Conservation (phyloP, 148 eudicot genomes). For the Nepenthes gracilis region DNA sequence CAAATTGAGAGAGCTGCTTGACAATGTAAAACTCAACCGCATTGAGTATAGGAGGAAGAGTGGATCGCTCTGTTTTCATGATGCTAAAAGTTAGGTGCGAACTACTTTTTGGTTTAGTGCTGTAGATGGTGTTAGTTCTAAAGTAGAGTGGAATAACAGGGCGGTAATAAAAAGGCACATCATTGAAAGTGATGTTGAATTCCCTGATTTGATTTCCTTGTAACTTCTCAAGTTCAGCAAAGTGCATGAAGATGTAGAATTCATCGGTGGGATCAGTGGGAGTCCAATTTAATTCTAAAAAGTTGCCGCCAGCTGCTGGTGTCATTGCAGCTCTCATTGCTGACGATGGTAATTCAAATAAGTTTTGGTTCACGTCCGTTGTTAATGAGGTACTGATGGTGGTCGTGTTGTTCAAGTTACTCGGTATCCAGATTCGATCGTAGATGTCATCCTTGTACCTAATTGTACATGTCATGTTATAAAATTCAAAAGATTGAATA, state of each 20-base stretch:
- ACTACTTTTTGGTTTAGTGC: neutral
- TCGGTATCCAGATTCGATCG: slow-evolving; percentile 30
- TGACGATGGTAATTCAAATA: slow-evolving; percentile 6
- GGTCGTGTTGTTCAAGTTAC: neutral
- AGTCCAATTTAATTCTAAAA: neutral
- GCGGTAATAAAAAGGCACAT: neutral
- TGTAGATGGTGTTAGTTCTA: neutral
- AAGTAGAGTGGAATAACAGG: slow-evolving; percentile 10
- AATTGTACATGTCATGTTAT: neutral
- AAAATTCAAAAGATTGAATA: neutral
- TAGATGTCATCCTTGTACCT: slow-evolving; percentile 22
- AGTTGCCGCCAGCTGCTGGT: neutral
- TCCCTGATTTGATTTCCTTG: slow-evolving; percentile 14
- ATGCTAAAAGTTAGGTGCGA: slow-evolving; percentile 5
- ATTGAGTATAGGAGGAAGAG: slow-evolving; percentile 24
- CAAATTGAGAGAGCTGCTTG: slow-evolving; percentile 4
- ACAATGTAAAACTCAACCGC: slow-evolving; percentile 14
- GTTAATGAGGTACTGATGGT: neutral
- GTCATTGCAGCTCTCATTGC: slow-evolving; percentile 21
- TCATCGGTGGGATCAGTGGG: neutral
- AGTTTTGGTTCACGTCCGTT: neutral
- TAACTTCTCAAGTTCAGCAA: slow-evolving; percentile 25
- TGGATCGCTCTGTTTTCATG: slow-evolving; percentile 8
- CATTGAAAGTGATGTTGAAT: slow-evolving; percentile 21
- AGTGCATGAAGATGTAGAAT: slow-evolving; percentile 20